Evolutionary conservation across 2,329 filamentous ascomycete species (phyloP).

Genomic region (Dactylellina parvicollis): DNA sequence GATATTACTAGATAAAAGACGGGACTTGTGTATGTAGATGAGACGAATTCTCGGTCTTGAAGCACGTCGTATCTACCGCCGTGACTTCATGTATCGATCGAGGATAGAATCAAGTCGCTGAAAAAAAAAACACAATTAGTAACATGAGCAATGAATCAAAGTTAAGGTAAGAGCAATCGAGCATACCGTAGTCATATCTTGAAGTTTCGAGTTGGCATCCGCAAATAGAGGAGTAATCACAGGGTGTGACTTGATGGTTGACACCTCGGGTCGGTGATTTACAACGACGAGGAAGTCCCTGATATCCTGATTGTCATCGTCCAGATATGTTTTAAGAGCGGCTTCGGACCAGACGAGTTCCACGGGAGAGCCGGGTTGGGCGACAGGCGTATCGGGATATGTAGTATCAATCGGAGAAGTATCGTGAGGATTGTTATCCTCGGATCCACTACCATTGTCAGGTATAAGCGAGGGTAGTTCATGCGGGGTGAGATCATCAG

Average conservation of each 20-base stretch:
- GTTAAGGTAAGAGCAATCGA: neutral
- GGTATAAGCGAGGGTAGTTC: constrained; percentile 54
- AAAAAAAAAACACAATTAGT: constrained; percentile 9
- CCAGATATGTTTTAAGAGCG: constrained; percentile 86
- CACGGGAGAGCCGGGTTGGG: constrained; percentile 68
- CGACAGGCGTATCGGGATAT: constrained; percentile 65
- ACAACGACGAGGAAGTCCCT: constrained; percentile 90
- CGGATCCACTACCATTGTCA: constrained; percentile 55
- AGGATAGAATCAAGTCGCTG: constrained; percentile 53
- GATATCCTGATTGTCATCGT: constrained; percentile 83
- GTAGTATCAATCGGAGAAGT: constrained; percentile 59
- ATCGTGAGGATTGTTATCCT: constrained; percentile 55
- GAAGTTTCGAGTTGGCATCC: constrained; percentile 84
- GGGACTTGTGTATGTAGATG: neutral
- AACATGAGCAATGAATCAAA: neutral
- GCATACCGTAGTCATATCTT: constrained; percentile 81
- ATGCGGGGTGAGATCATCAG: constrained; percentile 55
- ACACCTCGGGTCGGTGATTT: constrained; percentile 86
- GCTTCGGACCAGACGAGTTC: constrained; percentile 84
- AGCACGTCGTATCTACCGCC: constrained; percentile 40
- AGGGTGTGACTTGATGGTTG: constrained; percentile 84
- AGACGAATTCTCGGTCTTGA: constrained; percentile 1
- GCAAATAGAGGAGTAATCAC: constrained; percentile 81
- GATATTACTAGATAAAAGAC: neutral
- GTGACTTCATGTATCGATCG: constrained; percentile 51